Percentiles rank a stretch among this genome's conserved stretches.
Evolutionary conservation across 2,329 filamentous ascomycete genomes (phyloP).

Genomic region (Tolypocladium album): DNA sequence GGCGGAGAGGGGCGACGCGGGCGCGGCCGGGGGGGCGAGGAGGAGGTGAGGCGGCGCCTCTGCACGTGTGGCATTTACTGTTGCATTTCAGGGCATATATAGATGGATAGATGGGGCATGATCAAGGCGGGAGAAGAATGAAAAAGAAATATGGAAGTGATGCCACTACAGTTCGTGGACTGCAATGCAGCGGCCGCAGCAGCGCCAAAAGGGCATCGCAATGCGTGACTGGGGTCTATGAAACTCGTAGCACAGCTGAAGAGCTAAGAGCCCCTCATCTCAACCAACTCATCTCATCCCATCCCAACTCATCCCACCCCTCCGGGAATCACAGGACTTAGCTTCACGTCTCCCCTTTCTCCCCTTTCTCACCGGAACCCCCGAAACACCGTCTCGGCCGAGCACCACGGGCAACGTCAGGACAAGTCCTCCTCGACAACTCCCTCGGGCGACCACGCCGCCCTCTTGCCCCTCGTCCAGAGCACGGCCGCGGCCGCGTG

Average conservation of each 20-base stretch:
- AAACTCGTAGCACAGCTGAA: background rate
- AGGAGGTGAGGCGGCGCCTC: constrained; percentile 13
- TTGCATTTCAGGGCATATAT: background rate
- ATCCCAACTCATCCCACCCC: background rate
- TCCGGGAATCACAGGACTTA: background rate
- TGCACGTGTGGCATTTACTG: background rate
- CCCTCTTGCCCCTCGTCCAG: constrained; percentile 16
- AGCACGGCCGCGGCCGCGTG: constrained; percentile 16
- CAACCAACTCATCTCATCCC: too few relatives aligned
- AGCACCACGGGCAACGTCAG: background rate
- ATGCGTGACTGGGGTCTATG: background rate
- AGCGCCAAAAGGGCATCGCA: background rate
- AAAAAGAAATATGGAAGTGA: background rate
- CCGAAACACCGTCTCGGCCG: background rate
- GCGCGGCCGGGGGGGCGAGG: constrained; percentile 19
- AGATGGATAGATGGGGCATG: background rate
- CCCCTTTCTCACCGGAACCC: background rate
- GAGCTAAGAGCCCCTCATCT: background rate
- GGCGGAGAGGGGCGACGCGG: constrained; percentile 57
- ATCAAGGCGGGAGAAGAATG: background rate
- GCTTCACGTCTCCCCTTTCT: background rate
- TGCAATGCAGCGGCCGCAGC: background rate
- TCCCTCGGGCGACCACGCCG: constrained; percentile 16
- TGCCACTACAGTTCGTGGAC: background rate
- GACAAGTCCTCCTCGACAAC: constrained; percentile 18